Evolutionary conservation across 2,329 filamentous ascomycete species (phyloP).

Genomic region (Endocalyx cinctus): DNA sequence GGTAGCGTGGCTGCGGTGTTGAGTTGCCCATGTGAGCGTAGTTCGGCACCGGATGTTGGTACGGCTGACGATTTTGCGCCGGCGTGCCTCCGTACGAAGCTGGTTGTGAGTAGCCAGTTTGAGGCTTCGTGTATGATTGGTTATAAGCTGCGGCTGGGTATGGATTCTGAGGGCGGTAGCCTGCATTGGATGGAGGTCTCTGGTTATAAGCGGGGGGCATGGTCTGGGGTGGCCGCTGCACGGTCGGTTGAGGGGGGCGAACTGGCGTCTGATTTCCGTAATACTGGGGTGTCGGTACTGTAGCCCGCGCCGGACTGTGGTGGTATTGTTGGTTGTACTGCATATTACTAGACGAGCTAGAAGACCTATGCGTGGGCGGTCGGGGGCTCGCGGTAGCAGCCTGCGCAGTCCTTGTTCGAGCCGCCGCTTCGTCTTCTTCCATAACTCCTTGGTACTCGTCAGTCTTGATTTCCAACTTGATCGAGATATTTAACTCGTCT

Average conservation of each 20-base stretch:
- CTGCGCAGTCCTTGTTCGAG: constrained; percentile 44
- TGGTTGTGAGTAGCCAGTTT: constrained; percentile 48
- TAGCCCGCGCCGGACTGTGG: constrained; percentile 39
- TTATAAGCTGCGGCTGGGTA: constrained; percentile 38
- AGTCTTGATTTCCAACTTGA: constrained; percentile 67
- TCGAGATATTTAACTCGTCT: constrained; percentile 78
- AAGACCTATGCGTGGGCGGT: constrained; percentile 31
- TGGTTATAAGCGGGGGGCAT: constrained; percentile 32
- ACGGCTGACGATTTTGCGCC: constrained; percentile 38
- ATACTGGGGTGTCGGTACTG: constrained; percentile 38
- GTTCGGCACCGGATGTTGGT: constrained; percentile 34
- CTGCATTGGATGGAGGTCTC: constrained; percentile 34
- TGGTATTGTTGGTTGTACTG: constrained; percentile 45
- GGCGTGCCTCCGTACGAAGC: constrained; percentile 40
- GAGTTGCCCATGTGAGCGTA: constrained; percentile 38
- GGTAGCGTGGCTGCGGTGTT: constrained; percentile 30
- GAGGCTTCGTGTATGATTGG: constrained; percentile 47
- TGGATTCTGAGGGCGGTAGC: constrained; percentile 46
- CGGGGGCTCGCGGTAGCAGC: constrained; percentile 31
- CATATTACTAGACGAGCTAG: constrained; percentile 36
- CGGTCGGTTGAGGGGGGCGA: constrained; percentile 32
- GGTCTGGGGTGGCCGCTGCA: constrained; percentile 35
- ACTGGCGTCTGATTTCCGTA: constrained; percentile 40
- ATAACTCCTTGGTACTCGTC: constrained; percentile 73
- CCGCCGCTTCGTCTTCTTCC: constrained; percentile 72